Conservation (phyloP, 2,329 filamentous ascomycete genomes). For the Bipolaris zeicola region DNA sequence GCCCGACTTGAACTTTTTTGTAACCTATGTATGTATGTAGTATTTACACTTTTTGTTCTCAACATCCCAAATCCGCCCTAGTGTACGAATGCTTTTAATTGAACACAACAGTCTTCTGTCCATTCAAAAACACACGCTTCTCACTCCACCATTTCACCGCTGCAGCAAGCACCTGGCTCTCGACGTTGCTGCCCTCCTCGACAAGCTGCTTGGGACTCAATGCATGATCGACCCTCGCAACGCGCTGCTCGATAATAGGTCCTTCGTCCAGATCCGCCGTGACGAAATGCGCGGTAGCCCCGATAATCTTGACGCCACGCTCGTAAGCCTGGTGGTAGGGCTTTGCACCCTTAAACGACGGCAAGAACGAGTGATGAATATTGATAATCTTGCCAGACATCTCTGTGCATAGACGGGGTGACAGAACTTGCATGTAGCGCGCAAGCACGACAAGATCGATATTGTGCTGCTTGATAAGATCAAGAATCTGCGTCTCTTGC, state of each 20-base stretch:
- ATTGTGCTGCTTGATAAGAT: constrained; percentile 69
- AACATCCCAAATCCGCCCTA: too few relatives aligned
- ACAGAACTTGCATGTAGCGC: constrained; percentile 87
- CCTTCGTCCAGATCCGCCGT: constrained; percentile 85
- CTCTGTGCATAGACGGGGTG: constrained; percentile 72
- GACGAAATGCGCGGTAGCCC: constrained; percentile 84
- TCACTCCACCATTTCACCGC: constrained; percentile 86
- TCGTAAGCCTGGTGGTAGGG: constrained; percentile 89
- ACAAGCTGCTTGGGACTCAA: constrained; percentile 77
- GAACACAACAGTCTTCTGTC: constrained; percentile 81
- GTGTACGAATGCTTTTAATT: constrained; percentile 41
- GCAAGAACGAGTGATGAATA: constrained; percentile 87
- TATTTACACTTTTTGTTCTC: too few relatives aligned
- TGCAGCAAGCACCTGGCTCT: constrained; percentile 80
- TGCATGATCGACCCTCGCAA: constrained; percentile 75
- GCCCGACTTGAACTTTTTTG: too few relatives aligned
- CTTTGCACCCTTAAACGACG: constrained; percentile 85
- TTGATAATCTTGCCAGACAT: constrained; percentile 92
- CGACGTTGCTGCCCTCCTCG: constrained; percentile 80
- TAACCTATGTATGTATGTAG: too few relatives aligned
- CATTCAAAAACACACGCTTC: constrained; percentile 77
- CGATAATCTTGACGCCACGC: constrained; percentile 85
- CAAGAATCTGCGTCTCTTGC: constrained; percentile 74
- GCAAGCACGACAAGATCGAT: constrained; percentile 82
- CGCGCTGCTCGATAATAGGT: constrained; percentile 85